Percentiles rank a stretch among this genome's conserved stretches.
phyloP scores from a whole-genome alignment of 2,329 filamentous ascomycete species.

The Tolypocladium album region DNA sequence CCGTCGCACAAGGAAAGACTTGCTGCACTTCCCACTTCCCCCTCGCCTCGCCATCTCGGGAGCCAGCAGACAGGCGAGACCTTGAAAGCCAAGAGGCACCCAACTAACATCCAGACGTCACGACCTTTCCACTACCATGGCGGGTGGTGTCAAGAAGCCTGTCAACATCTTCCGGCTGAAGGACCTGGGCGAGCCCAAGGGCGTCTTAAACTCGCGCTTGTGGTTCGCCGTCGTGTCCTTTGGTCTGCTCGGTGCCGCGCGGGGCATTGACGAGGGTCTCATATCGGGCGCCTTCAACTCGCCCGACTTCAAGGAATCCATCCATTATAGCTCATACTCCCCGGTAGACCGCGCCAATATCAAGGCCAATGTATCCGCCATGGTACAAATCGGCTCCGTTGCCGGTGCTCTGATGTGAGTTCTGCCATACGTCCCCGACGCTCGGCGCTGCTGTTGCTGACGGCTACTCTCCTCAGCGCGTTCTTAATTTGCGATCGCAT shows the following conservation, averaged over 20 bases:
- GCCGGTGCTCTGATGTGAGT: slow-evolving; percentile 51
- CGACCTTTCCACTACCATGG: slow-evolving; percentile 24
- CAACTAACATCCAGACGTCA: background rate
- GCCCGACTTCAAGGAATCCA: slow-evolving; percentile 49
- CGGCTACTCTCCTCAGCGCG: slow-evolving; percentile 27
- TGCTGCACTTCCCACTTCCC: background rate
- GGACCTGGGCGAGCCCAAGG: slow-evolving; percentile 53
- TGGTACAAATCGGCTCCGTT: slow-evolving; percentile 73
- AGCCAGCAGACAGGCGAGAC: background rate
- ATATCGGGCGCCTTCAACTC: slow-evolving; percentile 63
- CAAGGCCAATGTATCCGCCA: slow-evolving; percentile 66
- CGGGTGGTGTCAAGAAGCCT: slow-evolving; percentile 41
- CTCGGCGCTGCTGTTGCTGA: background rate
- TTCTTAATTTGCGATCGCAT: slow-evolving; percentile 49
- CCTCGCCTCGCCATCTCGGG: background rate
- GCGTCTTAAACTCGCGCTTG: slow-evolving; percentile 67
- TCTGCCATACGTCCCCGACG: background rate
- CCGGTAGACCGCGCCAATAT: slow-evolving; percentile 50
- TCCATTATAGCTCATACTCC: slow-evolving; percentile 44
- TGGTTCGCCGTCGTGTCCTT: slow-evolving; percentile 70
- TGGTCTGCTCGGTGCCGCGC: slow-evolving; percentile 64
- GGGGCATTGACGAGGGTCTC: slow-evolving; percentile 72
- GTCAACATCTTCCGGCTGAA: slow-evolving; percentile 55
- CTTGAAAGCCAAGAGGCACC: background rate
- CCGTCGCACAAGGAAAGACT: background rate